Evolutionary conservation across 2,329 filamentous ascomycete species (phyloP).

Genomic region (Pseudonectria buxi): DNA sequence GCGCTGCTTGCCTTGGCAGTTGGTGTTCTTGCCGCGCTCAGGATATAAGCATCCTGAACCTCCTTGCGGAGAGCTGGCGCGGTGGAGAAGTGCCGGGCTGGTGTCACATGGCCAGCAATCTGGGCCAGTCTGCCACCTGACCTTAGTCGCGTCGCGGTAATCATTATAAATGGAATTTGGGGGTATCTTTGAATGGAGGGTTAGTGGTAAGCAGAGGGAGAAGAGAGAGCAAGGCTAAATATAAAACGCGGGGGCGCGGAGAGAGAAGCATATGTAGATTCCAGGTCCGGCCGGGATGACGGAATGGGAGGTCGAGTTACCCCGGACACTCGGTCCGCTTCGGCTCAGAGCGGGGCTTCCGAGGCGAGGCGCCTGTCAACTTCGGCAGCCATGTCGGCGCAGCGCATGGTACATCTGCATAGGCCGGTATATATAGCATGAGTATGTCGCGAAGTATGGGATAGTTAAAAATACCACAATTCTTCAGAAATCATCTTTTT

Average conservation of each 20-base stretch:
- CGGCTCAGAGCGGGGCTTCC: constrained; percentile 30
- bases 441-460: too few relatives aligned
- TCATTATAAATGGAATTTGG: constrained; percentile 7
- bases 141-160: constrained; percentile 28
- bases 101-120: constrained; percentile 33
- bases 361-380: neutral
- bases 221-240: too few relatives aligned
- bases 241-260: neutral
- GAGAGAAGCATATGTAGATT: constrained; percentile 1
- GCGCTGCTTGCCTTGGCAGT: constrained; percentile 64
- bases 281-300: constrained; percentile 16
- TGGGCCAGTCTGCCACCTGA: constrained; percentile 28
- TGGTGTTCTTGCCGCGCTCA: constrained; percentile 84
- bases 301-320: constrained; percentile 4
- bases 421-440: too few relatives aligned
- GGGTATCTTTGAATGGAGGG: constrained; percentile 4
- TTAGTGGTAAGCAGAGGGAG: too few relatives aligned
- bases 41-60: constrained; percentile 86
- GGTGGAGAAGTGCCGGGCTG: constrained; percentile 42
- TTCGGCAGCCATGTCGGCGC: too few relatives aligned
- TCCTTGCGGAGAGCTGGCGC: constrained; percentile 48
- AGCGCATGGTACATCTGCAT: neutral
- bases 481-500: too few relatives aligned
- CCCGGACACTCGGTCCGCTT: constrained; percentile 28
- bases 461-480: too few relatives aligned